phyloP scores from a whole-genome alignment of 257 asterid species.

The Datura wrightii region DNA sequence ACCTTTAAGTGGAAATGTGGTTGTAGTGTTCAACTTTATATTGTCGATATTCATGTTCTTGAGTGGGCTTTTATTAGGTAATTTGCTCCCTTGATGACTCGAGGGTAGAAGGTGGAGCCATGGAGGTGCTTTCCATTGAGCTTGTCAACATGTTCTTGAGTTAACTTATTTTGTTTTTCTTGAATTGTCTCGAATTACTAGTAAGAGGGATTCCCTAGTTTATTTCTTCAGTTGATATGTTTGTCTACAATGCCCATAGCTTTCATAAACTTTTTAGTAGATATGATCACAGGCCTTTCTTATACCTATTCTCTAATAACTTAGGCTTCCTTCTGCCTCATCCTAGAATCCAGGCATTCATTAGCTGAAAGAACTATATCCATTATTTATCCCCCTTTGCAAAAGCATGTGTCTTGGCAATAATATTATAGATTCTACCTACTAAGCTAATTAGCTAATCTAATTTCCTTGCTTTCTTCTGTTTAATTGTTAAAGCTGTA shows the following conservation, averaged over 20 bases:
- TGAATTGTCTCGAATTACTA: background rate
- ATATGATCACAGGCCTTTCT: background rate
- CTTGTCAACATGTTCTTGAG: background rate
- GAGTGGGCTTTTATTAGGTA: background rate
- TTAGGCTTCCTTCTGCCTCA: background rate
- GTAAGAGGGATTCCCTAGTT: background rate
- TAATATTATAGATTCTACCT: conserved; percentile 9
- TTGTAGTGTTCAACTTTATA: background rate
- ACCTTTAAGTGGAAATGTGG: conserved; percentile 5
- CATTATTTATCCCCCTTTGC: background rate
- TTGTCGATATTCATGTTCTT: background rate
- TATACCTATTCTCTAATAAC: background rate
- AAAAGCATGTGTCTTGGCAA: background rate
- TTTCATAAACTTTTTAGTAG: conserved; percentile 15
- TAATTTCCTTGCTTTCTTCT: background rate
- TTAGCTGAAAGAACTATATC: background rate
- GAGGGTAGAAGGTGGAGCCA: background rate
- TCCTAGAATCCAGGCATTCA: background rate
- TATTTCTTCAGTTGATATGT: background rate
- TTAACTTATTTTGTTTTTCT: background rate
- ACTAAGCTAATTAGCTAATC: background rate
- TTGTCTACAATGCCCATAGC: background rate
- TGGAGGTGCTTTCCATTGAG: background rate
- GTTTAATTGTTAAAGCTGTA: background rate
- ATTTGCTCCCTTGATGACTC: background rate